Base-by-base conservation (phyloP, 495 filamentous ascomycete species). In the Trichocladium antarcticum region DNA sequence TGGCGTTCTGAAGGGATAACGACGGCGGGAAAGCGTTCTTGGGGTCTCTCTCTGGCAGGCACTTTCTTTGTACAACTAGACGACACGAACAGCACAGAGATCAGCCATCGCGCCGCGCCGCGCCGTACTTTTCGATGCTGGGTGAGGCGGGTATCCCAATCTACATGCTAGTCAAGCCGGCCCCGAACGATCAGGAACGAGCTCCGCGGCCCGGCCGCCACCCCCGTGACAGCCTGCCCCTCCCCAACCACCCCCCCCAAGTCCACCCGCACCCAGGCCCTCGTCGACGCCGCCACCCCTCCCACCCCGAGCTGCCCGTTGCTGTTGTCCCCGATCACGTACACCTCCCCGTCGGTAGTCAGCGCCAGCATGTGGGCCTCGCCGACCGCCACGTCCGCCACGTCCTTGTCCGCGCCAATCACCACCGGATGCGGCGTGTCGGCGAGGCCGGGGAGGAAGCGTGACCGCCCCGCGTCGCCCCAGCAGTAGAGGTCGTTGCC, bases 401-500 rank as follows among this genome's bases (percentile, higher is more conserved):
- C 19, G 12, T 56, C 53, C 36, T 51, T 64, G 29, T 65, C 49
- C 16, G 67, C 61, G 37, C 63, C 61, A 11, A 73, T 61, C 10
- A 68, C 61, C 6, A 69, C 57, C 0, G 68, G 68, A 6, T 24
- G 57, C 6, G 66, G 65, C 12, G 48, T 51, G 40, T 50, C 52
- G 19, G 59, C 58, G 38, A 68, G 35, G 5, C 57, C 54, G 2
- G 60, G 17, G 9, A 44, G 34, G 27, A 46, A 24, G 6, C 39
- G 19, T 5, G 50, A 22, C 8, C 56, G 48, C 5, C 50, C 50
- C 0, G 48, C 34, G 46, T 62, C 62, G 40, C 83, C 81, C 83
- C 83, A 87, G 36, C 76, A 50, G 59, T 85, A 86, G 4, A 84
- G 58, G 56, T 81, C 81, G 36, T 68, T 59, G 2, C 77, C 75